These are phyloP conservation scores for Thalia dealbata DNA, from an alignment of 176 grass and related monocot species.

Conservation along the genomic window DNA sequence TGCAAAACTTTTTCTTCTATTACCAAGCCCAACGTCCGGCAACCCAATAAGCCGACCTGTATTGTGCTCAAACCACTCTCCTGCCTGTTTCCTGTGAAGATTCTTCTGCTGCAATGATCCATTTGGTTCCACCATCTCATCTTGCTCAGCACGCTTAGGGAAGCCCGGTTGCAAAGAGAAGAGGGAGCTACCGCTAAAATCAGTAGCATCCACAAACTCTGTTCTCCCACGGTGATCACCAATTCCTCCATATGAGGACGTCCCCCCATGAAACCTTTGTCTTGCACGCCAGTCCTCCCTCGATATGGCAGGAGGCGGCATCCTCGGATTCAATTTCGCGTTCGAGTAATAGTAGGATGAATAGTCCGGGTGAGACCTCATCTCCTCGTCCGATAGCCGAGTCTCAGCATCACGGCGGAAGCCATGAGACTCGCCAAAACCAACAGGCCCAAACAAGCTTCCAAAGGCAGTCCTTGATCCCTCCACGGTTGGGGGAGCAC, in stretches of 20 bases:
- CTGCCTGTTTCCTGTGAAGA: background rate
- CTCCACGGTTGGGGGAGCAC: conserved; percentile 22
- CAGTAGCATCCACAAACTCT: background rate
- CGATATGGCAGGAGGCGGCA: conserved; percentile 15
- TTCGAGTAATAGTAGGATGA: conserved; percentile 24
- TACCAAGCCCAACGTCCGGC: background rate
- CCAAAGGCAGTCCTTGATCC: conserved; percentile 12
- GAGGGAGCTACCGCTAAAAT: background rate
- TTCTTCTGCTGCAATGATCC: background rate
- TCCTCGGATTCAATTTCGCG: conserved; percentile 15
- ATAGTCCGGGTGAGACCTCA: conserved; percentile 16
- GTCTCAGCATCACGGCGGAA: background rate
- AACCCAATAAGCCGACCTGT: conserved; percentile 14
- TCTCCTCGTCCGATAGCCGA: conserved; percentile 1
- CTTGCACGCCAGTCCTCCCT: conserved; percentile 19
- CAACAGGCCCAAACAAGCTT: background rate
- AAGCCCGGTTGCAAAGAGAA: conserved; percentile 6
- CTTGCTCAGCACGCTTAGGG: background rate
- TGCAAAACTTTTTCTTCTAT: conserved; percentile 14
- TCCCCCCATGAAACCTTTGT: background rate
- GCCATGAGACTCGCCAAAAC: background rate
- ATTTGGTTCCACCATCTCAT: background rate
- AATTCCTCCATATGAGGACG: conserved; percentile 3
- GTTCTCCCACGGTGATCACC: background rate
- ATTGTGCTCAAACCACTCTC: background rate